Evolutionary conservation across 179 eudicot species (phyloP), one percentile per base, ranked within the genome.

Genomic region (Beta macrorhiza): DNA sequence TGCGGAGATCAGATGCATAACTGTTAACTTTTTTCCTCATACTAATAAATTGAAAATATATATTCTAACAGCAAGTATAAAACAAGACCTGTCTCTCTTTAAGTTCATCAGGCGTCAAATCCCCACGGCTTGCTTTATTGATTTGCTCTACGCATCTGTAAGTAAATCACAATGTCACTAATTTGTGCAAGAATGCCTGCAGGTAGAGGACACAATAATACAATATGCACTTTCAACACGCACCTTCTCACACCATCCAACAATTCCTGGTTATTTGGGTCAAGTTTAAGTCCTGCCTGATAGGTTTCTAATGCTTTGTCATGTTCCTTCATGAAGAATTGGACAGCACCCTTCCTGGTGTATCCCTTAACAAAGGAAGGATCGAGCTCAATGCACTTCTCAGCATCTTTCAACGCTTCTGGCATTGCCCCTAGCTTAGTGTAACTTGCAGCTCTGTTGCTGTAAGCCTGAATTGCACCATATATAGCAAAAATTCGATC

Each of bases 301-400:
- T 95, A 92, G 4, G 98, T 95, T 79, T 92, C 98, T 87, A 93
- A 74, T 19, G 99, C 98, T 74, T 95, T 95, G 5, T 95, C 98
- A 32, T 89, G 86, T 79, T 95, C 99, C 85, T 93, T 93, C 99
- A 92, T 91, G 90, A 95, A 92, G 74, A 95, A 95, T 64, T 93
- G 97, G n/a, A 92, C 85, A 29, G 97, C 97, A 72, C 96, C 98
- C 83, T 95, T 95, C 73, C 99, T 91, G 6, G 96, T 93, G 61
- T 95, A 95, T 9, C 99, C 98, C 90, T 91, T 93, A 17, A 87
- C 81, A 79, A 95, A 95, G 42, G 91, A 84, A 70, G 99, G 98
- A 82, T 95, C 99, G 57, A 95, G 94, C 83, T 95, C 99, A 74
- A 95, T 89, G 86, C 99, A 95, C 83, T 92, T 95, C 83, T 93